These are phyloP conservation scores for Elongisporangium senticosum DNA, from an alignment of 352 stramenopile genomes.

Conservation along the genomic window DNA sequence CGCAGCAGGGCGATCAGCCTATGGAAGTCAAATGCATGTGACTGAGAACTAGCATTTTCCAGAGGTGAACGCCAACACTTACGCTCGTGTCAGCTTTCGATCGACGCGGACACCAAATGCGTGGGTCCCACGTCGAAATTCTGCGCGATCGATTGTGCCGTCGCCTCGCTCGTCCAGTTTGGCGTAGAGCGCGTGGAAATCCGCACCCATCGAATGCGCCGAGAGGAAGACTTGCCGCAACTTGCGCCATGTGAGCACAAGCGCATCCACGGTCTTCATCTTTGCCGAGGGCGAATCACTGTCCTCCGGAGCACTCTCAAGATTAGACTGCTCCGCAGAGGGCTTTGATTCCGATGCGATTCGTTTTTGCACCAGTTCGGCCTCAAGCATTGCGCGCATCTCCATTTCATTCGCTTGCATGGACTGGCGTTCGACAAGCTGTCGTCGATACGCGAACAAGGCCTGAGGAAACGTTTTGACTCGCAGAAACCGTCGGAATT, in stretches of 20 bases:
- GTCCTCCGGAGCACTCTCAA: neutral
- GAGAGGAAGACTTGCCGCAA: constrained; percentile 42
- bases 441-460: neutral
- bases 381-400: neutral
- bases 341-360: constrained; percentile 1
- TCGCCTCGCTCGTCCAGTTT: constrained; percentile 44
- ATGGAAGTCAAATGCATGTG: constrained; percentile 5
- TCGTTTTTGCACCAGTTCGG: constrained; percentile 1
- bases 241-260: constrained; percentile 46
- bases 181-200: constrained; percentile 28
- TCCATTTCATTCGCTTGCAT: neutral
- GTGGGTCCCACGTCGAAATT: constrained; percentile 44
- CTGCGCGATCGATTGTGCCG: constrained; percentile 53
- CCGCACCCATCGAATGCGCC: constrained; percentile 16
- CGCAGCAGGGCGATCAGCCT: constrained; percentile 47
- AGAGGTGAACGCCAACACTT: constrained; percentile 11
- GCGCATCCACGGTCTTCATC: constrained; percentile 25
- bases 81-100: constrained; percentile 58
- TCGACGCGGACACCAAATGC: constrained; percentile 51
- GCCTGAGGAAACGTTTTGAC: neutral
- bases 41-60: neutral
- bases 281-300: constrained; percentile 3
- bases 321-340: neutral
- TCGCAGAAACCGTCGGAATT: neutral
- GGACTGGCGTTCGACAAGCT: neutral